A percentile compares a stretch with the other conserved stretches of the same genome.
Evolutionary conservation across 192 early-diverging fungal species (phyloP).

Genomic region (Spizellomyces sp.): DNA sequence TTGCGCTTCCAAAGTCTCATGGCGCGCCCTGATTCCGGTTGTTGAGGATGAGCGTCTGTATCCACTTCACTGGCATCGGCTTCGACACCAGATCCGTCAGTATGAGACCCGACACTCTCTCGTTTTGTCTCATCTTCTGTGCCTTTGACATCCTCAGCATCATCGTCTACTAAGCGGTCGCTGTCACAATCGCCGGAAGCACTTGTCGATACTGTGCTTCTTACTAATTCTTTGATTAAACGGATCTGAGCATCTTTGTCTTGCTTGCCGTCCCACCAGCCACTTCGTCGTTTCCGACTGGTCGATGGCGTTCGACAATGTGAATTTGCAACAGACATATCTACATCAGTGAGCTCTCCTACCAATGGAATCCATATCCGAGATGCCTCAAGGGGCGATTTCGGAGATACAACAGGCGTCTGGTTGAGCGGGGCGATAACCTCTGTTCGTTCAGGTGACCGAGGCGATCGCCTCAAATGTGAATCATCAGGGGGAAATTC

Average conservation of each 20-base stretch:
- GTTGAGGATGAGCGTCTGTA: not conserved
- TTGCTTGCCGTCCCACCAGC: slow-evolving; percentile 31
- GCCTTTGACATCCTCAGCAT: not conserved
- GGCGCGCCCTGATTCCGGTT: slow-evolving; percentile 4
- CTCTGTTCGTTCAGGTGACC: too few species aligned
- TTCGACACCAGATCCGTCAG: too few species aligned
- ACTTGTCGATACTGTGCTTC: not conserved
- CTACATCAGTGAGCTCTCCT: too few species aligned
- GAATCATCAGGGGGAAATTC: too few species aligned
- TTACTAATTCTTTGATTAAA: slow-evolving; percentile 8
- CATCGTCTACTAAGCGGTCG: not conserved
- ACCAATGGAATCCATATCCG: too few species aligned
- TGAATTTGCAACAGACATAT: too few species aligned
- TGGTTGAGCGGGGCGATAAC: too few species aligned
- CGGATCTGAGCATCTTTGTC: slow-evolving; percentile 18
- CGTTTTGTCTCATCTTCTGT: too few species aligned
- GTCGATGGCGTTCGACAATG: too few species aligned
- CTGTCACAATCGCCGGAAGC: not conserved
- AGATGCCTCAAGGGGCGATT: too few species aligned
- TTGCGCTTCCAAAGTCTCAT: slow-evolving; percentile 12
- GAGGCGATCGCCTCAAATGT: too few species aligned
- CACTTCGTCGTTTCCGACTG: slow-evolving; percentile 15
- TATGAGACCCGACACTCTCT: not conserved
- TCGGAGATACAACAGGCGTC: too few species aligned
- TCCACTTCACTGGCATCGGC: not conserved